These are phyloP conservation scores for Blumeria hordei DNA, from an alignment of 2,329 filamentous ascomycete species.

Conservation along the genomic window DNA sequence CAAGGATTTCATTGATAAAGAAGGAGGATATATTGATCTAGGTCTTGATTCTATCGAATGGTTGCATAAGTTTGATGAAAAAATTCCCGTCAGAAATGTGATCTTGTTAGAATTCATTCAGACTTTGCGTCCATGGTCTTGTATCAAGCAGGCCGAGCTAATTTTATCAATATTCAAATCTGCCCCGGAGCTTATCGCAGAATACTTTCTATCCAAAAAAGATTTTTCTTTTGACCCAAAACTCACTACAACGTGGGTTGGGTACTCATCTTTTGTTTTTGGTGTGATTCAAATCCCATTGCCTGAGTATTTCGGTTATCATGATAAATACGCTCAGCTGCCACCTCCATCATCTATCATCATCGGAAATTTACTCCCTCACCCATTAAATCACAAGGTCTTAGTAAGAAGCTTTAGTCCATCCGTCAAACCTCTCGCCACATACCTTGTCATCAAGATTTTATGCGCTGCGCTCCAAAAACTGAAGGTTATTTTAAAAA, in stretches of 20 bases:
- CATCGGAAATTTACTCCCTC: conserved; percentile 68
- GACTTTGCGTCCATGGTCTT: conserved; percentile 62
- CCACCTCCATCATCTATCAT: conserved; percentile 61
- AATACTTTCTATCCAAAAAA: conserved; percentile 63
- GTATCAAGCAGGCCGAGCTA: conserved; percentile 57
- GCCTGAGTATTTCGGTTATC: conserved; percentile 46
- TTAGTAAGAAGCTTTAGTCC: conserved; percentile 57
- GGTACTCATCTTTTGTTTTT: conserved; percentile 74
- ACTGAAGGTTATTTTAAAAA: conserved; percentile 24
- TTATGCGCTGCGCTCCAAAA: conserved; percentile 62
- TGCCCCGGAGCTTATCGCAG: conserved; percentile 66
- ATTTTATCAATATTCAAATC: conserved; percentile 55
- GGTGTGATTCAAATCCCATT: conserved; percentile 52
- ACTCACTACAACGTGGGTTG: conserved; percentile 80
- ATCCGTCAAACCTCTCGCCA: conserved; percentile 56
- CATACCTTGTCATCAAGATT: conserved; percentile 63
- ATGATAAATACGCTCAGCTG: conserved; percentile 31
- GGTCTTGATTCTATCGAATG: conserved; percentile 47
- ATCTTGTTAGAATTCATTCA: conserved; percentile 58
- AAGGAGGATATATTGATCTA: conserved; percentile 28
- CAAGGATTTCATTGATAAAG: conserved; percentile 15
- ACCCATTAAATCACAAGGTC: conserved; percentile 57
- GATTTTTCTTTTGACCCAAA: conserved; percentile 79
- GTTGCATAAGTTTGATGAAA: conserved; percentile 39
- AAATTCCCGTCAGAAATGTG: conserved; percentile 54